phyloP scores from a whole-genome alignment of 352 stramenopile genomes.

The Phytophthora cryptogea region DNA sequence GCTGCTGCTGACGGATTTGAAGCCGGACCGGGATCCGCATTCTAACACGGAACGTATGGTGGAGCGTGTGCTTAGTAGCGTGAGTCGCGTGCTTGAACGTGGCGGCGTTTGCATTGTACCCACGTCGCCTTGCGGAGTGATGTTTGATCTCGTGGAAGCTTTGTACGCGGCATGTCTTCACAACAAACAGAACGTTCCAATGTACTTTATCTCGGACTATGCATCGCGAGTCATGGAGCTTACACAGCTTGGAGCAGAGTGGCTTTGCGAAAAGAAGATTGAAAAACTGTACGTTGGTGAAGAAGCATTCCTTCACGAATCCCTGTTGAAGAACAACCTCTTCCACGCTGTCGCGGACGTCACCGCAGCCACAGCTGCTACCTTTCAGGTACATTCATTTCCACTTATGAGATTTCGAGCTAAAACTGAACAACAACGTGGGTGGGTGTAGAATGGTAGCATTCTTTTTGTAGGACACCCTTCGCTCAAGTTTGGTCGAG shows the following conservation, averaged over 20 bases:
- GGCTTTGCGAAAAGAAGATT: conserved; percentile 85
- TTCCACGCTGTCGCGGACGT: conserved; percentile 55
- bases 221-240: conserved; percentile 55
- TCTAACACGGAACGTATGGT: conserved; percentile 73
- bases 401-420: background rate
- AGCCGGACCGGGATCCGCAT: conserved; percentile 72
- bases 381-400: conserved; percentile 53
- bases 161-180: conserved; percentile 55
- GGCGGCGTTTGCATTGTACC: conserved; percentile 75
- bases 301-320: conserved; percentile 69
- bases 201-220: conserved; percentile 71
- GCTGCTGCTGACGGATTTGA: conserved; percentile 78
- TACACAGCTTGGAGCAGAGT: conserved; percentile 69
- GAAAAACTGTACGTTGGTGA: conserved; percentile 78
- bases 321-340: conserved; percentile 50
- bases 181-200: conserved; percentile 54
- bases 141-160: conserved; percentile 83
- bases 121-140: conserved; percentile 55
- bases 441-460: conserved; percentile 50
- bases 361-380: conserved; percentile 44
- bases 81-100: conserved; percentile 66
- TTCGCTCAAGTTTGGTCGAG: conserved; percentile 63
- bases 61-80: conserved; percentile 61
- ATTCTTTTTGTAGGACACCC: conserved; percentile 81
- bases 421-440: background rate